Conservation (phyloP, 371 early-diverging fungal genomes). For the Dichotomocladium elegans region DNA sequence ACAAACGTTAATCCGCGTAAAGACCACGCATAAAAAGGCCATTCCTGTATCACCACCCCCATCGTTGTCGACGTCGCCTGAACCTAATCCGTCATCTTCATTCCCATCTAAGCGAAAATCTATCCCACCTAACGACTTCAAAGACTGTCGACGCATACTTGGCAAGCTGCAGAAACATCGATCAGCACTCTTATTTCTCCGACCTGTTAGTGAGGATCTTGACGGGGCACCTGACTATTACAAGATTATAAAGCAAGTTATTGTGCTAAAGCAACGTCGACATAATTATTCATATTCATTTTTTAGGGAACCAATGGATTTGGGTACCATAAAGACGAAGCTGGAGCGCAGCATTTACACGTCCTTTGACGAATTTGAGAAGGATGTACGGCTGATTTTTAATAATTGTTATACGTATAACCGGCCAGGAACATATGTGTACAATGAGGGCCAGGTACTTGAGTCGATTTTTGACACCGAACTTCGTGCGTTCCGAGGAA, state of each 20-base stretch:
- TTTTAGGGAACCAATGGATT: constrained; percentile 94
- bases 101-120: constrained; percentile 2
- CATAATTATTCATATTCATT: neutral
- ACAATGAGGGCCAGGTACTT: constrained; percentile 41
- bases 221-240: constrained; percentile 52
- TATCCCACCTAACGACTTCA: constrained; percentile 28
- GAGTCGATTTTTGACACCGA: constrained; percentile 44
- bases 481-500: constrained; percentile 34
- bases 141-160: constrained; percentile 33
- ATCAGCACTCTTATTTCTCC: constrained; percentile 58
- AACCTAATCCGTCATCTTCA: constrained; percentile 1
- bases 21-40: constrained; percentile 1
- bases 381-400: constrained; percentile 58
- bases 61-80: constrained; percentile 4
- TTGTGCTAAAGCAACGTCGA: neutral
- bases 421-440: constrained; percentile 41
- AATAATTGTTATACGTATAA: constrained; percentile 57
- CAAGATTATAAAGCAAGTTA: constrained; percentile 29
- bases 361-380: constrained; percentile 56
- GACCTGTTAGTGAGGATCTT: constrained; percentile 60
- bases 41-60: constrained; percentile 9
- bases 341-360: constrained; percentile 61
- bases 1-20: constrained; percentile 1
- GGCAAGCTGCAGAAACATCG: constrained; percentile 55
- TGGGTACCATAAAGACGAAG: constrained; percentile 75